Evolutionary conservation across 2,329 filamentous ascomycete species (phyloP).

Genomic region (Ophiosphaerella herpotricha): DNA sequence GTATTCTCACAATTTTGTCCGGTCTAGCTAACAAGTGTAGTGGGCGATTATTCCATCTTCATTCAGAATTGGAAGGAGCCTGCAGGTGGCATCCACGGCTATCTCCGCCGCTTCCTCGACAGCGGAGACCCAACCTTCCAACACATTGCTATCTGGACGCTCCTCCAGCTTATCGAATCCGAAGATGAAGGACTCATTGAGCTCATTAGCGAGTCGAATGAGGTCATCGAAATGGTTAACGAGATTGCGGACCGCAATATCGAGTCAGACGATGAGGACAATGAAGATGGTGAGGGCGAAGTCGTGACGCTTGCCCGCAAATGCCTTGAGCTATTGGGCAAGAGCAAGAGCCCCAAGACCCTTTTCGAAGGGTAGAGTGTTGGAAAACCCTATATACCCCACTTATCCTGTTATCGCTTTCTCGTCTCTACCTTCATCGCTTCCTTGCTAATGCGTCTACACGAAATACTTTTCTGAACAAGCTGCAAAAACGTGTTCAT

Average conservation of each 20-base stretch:
- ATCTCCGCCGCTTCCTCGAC: constrained; percentile 87
- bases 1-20: background rate
- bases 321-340: constrained; percentile 83
- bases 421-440: constrained; percentile 24
- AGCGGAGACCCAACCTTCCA: constrained; percentile 97
- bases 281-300: constrained; percentile 89
- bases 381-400: constrained; percentile 27
- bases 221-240: constrained; percentile 90
- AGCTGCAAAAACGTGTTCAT: constrained; percentile 23
- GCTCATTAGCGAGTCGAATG: constrained; percentile 85
- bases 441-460: constrained; percentile 34
- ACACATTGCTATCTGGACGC: constrained; percentile 98
- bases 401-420: constrained; percentile 23
- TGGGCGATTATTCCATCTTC: constrained; percentile 96
- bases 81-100: constrained; percentile 92
- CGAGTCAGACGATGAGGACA: constrained; percentile 83
- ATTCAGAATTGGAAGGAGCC: constrained; percentile 92
- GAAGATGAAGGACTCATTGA: constrained; percentile 88
- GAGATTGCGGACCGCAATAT: constrained; percentile 87
- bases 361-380: constrained; percentile 74
- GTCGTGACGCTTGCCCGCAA: constrained; percentile 89
- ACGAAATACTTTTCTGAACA: constrained; percentile 23
- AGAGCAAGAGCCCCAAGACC: constrained; percentile 76
- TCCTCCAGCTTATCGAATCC: constrained; percentile 92
- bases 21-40: constrained; percentile 55